Base-by-base conservation (phyloP, 2,329 filamentous ascomycete genomes). In the Diaporthe citri region DNA sequence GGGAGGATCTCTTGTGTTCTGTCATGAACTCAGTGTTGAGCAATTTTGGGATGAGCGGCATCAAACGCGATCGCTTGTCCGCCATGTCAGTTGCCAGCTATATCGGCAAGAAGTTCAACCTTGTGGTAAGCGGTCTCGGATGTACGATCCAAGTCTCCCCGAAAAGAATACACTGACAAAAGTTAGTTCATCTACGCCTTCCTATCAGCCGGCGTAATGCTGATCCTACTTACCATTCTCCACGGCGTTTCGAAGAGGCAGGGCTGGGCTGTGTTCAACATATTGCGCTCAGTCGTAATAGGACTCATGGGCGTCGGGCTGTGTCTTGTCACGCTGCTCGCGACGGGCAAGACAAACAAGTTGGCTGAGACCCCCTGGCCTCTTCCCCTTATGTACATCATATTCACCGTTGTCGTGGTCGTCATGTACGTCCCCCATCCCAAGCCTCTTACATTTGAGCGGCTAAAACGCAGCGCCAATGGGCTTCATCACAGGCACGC, bases 201-300 rank as follows among this genome's bases (percentile, higher is more conserved):
- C 55, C 76, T 78, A 6, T 79, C 78, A 20, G 80, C 80, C 20
- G 79, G 79, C 3, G 75, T 80, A 12, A 80, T 82, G 28, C 72
- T 82, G 4, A 71, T 82, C 7, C 77, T 81, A 52, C 72, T 82
- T n/a, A 81, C 78, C 12, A 75, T 80, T 43, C 80, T 82, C 77
- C 80, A 82, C 71, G 72, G 78, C 55, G 79, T 82, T 25, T 80
- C 79, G 1, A 81, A 82, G 73, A 76, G 76, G n/a, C 77, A 72
- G 41, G 80, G 80, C 12, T 82, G 80, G 80, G 76, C 79, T 4
- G 78, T 77, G 1, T 82, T 81, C 76, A 81, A 82, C 74, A 77
- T 81, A 36, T 66, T 77, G 51, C 78, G 80, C 2, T 81, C 80
- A 10, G 43, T 67, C 5, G 25, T 51, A 25, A 67, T 67, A 10